Percentiles rank a stretch among this genome's conserved stretches.
Conservation (phyloP, 2,329 filamentous ascomycete genomes). For the Nothophoma quercina region DNA sequence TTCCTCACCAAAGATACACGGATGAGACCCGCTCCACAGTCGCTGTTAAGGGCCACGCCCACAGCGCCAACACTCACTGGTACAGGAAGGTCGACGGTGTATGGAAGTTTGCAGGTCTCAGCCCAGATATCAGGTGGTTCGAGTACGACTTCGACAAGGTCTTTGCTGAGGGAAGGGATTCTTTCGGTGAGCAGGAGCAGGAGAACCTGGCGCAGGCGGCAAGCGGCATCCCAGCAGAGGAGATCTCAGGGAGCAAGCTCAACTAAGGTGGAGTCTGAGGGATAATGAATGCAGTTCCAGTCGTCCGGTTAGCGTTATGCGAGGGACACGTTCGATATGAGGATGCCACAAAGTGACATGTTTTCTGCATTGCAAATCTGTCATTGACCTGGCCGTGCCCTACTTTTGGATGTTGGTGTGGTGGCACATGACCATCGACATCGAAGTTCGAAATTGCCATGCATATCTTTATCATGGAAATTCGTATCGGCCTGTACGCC, state of each 20-base stretch:
- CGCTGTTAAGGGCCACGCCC: conserved; percentile 63
- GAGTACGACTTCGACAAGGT: conserved; percentile 66
- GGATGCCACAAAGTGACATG: conserved; percentile 19
- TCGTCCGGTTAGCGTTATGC: conserved; percentile 15
- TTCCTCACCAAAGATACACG: conserved; percentile 64
- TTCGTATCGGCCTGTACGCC: background rate
- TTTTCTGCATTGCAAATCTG: conserved; percentile 8
- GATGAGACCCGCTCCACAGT: conserved; percentile 58
- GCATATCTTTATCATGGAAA: conserved; percentile 10
- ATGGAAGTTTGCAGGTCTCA: conserved; percentile 66
- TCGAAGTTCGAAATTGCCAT: conserved; percentile 9
- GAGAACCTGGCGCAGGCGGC: conserved; percentile 37
- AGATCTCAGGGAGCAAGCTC: conserved; percentile 11
- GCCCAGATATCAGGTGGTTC: conserved; percentile 62
- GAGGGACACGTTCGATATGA: conserved; percentile 8
- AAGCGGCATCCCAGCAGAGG: conserved; percentile 45
- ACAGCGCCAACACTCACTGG: conserved; percentile 62
- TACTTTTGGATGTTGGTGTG: conserved; percentile 11
- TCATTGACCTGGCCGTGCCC: conserved; percentile 2
- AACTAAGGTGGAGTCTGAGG: conserved; percentile 8
- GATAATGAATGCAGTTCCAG: conserved; percentile 1
- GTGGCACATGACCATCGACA: conserved; percentile 10
- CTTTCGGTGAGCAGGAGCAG: conserved; percentile 52
- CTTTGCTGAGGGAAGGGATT: conserved; percentile 58
- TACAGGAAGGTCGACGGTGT: conserved; percentile 65